Percentiles rank a stretch among this genome's conserved stretches.
phyloP scores from a whole-genome alignment of 2,329 filamentous ascomycete species.

The Fusarium palustre region DNA sequence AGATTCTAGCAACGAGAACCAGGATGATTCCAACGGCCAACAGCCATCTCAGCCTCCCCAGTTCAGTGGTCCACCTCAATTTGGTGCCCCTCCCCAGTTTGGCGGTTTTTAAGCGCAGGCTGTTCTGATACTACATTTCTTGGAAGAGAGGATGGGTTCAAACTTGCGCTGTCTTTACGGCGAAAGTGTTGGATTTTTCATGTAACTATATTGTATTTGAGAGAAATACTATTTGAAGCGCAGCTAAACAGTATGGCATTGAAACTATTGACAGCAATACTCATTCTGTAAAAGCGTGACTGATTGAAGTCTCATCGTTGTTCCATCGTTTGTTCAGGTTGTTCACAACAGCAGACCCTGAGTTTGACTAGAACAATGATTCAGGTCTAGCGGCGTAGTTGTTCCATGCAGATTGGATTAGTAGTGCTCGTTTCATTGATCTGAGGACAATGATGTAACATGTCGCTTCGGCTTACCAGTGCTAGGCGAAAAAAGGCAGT shows the following conservation, averaged over 20 bases:
- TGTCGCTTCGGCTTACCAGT: neutral
- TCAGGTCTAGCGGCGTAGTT: neutral
- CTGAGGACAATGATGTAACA: neutral
- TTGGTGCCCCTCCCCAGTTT: constrained; percentile 4
- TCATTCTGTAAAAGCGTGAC: neutral
- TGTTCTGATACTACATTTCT: neutral
- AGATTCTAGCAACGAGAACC: neutral
- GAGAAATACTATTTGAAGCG: neutral
- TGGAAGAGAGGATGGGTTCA: no score
- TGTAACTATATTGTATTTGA: neutral
- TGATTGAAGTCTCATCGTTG: neutral
- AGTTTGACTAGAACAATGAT: fast-evolving
- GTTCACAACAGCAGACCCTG: fast-evolving
- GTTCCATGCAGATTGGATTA: neutral
- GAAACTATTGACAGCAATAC: neutral
- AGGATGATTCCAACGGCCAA: neutral
- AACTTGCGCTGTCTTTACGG: neutral
- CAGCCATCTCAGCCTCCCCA: constrained; percentile 3
- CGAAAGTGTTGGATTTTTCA: neutral
- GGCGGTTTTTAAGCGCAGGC: neutral
- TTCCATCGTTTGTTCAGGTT: neutral
- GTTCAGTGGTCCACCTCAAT: neutral
- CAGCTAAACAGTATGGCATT: neutral
- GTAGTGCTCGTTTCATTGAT: neutral
- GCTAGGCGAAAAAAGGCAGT: neutral